Evolutionary conservation across 495 filamentous ascomycete genomes (phyloP).

Genomic region (Aspergillus steynii): DNA sequence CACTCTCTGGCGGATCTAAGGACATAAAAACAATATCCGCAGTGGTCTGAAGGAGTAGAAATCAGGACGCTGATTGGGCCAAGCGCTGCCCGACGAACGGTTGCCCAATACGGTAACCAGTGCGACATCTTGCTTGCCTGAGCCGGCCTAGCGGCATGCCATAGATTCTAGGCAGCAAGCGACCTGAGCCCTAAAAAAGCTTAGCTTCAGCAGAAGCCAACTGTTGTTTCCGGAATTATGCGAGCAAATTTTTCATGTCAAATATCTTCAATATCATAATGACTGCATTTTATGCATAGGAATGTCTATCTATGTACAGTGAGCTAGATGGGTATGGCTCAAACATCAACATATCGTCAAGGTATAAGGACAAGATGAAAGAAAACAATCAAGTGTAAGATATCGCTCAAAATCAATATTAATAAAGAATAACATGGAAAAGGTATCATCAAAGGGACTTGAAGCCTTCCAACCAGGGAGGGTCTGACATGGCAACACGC

Average conservation of each 20-base stretch:
- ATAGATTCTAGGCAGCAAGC: not conserved
- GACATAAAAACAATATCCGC: no score
- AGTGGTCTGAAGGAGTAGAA: no score
- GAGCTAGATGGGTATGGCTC: conserved; percentile 6
- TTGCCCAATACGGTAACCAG: not conserved
- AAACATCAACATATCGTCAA: not conserved
- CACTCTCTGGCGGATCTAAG: not conserved
- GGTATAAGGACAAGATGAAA: not conserved
- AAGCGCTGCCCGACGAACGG: not conserved
- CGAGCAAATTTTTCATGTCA: no score
- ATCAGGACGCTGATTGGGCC: no score
- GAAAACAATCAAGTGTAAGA: not conserved
- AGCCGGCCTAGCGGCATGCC: not conserved
- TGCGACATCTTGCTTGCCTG: not conserved
- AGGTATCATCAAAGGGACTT: not conserved
- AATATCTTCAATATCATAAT: no score
- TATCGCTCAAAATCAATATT: conserved; percentile 6
- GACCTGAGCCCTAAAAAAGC: not conserved
- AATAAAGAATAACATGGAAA: conserved; percentile 4
- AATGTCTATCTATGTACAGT: conserved; percentile 17
- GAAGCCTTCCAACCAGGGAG: conserved; percentile 8
- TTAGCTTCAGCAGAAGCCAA: not conserved
- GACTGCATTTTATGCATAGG: not conserved
- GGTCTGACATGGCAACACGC: not conserved
- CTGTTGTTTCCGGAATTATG: no score